phyloP scores from a whole-genome alignment of 148 eudicot species.

The Fagopyrum homotropicum region DNA sequence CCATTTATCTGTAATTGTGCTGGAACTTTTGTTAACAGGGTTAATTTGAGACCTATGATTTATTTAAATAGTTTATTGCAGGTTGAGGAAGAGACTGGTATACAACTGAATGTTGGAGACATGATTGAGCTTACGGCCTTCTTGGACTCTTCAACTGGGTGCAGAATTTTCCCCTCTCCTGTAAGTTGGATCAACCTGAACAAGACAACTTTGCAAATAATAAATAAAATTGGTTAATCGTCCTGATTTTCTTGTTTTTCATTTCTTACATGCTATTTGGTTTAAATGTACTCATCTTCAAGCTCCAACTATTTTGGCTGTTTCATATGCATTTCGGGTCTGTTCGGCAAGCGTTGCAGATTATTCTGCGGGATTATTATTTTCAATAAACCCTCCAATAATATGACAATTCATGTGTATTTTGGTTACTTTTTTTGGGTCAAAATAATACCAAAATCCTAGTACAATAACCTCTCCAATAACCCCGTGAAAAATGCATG shows the following conservation, averaged over 20 bases:
- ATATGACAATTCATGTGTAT: no score
- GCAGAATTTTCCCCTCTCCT: constrained; percentile 82
- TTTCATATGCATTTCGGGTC: background rate
- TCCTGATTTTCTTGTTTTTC: background rate
- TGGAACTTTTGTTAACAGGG: background rate
- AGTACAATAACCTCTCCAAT: no score
- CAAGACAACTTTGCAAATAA: background rate
- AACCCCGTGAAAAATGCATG: no score
- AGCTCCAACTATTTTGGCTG: background rate
- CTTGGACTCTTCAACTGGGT: constrained; percentile 83
- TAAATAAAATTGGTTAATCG: background rate
- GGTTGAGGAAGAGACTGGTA: constrained; percentile 96
- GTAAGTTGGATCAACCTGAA: constrained; percentile 26
- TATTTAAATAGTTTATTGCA: constrained; percentile 22
- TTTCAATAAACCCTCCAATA: no score
- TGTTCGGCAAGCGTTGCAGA: no score
- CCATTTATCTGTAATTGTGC: background rate
- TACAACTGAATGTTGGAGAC: constrained; percentile 59
- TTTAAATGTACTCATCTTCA: background rate
- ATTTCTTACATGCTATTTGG: background rate
- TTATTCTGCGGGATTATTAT: no score
- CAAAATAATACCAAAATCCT: no score
- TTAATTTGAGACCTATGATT: background rate
- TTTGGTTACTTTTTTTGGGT: no score
- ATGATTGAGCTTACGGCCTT: constrained; percentile 80